Base-by-base conservation (phyloP, 805 yeast genomes). In the Cyberlindnera subsufficiens region DNA sequence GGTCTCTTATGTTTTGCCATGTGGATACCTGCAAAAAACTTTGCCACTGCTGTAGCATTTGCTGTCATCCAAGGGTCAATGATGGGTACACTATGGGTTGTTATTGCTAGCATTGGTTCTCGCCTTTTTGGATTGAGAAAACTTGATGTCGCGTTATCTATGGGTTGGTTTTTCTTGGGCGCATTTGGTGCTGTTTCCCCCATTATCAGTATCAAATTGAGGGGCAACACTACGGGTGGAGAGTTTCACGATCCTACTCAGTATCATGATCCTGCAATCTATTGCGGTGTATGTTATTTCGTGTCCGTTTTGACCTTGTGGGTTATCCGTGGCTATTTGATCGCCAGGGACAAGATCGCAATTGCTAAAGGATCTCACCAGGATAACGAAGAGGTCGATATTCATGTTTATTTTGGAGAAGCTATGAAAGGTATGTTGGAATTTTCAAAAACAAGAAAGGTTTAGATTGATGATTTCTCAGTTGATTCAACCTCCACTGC, bases 81-180 rank as follows among this genome's bases (percentile, higher is more conserved):
- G 29, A 80, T 80, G 82, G 87, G 87, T 3, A 65, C 78, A 10
- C 64, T 80, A 35, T 81, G 78, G 74, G 74, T 80, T 4, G 70
- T 77, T 3, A 50, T 72, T 46, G 73, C 80, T 1, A 69, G 84
- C 3, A 63, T 77, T 20, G 58, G 69, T 1, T 72, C 82, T 1
- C 59, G 78, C 39, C 61, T 79, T 20, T 73, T 74, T 15, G 87
- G 87, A 0, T 56, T 80, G 27, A 57, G 67, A 32, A 76, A 73
- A 49, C 58, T 79, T 54, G 73, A 73, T 36, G 71, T 75, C 15
- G 59, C 70, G 0, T 61, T 72, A 40, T 72, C 77, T 16, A 67
- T 77, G 74, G 49, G 73, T 4, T 80, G 84, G 85, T 51, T 69
- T 13, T 59, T 70, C 30, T 53, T 72, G 36, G 86, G 82, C 8